Conservation (phyloP, 2,329 filamentous ascomycete species). For the Orbilia brochopaga region DNA sequence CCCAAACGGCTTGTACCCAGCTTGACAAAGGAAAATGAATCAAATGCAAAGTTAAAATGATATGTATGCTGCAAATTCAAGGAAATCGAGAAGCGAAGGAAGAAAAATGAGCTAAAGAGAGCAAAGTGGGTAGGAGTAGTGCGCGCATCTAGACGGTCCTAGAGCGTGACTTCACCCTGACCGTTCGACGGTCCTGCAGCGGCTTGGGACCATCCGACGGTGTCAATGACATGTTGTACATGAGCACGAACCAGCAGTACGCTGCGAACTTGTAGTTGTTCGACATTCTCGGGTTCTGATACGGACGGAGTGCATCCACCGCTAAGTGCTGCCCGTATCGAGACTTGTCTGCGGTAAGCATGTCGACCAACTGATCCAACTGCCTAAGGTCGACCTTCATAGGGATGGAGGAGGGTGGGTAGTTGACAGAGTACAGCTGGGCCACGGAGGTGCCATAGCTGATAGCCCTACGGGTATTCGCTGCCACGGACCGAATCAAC, state of each 20-base stretch:
- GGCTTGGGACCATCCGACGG: conserved; percentile 5
- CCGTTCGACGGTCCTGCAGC: conserved; percentile 17
- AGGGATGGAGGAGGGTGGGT: conserved; percentile 23
- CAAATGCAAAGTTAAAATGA: not conserved
- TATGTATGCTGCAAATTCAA: conserved; percentile 5
- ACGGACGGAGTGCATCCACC: conserved; percentile 31
- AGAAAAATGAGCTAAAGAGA: conserved; percentile 7
- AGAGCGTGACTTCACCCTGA: conserved; percentile 27
- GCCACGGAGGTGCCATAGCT: conserved; percentile 14
- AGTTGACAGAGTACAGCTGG: conserved; percentile 9
- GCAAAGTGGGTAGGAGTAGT: not conserved
- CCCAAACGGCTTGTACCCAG: not conserved
- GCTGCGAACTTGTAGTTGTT: conserved; percentile 34
- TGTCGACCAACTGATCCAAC: conserved; percentile 29
- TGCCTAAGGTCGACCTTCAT: conserved; percentile 47
- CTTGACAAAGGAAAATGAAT: not conserved
- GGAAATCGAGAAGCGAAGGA: conserved; percentile 7
- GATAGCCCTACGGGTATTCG: conserved; percentile 18
- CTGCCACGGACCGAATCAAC: conserved; percentile 18
- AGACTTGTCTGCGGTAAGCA: conserved; percentile 11
- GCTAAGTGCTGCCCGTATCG: conserved; percentile 9
- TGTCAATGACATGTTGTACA: conserved; percentile 41
- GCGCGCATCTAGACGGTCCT: conserved; percentile 18
- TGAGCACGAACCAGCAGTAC: conserved; percentile 46
- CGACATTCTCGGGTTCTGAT: conserved; percentile 36